Conservation (phyloP, 164 flowering plant species). For the Cinnamomum micranthum region DNA sequence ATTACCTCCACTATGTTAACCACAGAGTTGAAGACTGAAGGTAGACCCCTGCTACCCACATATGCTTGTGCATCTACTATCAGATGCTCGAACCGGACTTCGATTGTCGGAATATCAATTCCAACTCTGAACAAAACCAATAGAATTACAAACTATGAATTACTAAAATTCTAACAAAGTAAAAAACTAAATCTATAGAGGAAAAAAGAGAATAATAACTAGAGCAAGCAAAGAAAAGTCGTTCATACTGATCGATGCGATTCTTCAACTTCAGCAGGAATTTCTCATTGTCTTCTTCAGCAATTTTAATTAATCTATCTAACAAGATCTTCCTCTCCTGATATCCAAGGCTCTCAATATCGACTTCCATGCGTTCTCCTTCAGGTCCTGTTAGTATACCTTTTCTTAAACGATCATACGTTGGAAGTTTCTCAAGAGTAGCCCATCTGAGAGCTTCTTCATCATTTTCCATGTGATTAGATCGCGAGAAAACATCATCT, state of each 20-base stretch:
- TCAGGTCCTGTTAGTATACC: slow-evolving; percentile 7
- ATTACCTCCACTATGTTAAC: slow-evolving; percentile 11
- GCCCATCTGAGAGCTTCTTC: slow-evolving; percentile 28
- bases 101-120: slow-evolving; percentile 69
- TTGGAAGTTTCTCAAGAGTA: slow-evolving; percentile 22
- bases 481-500: slow-evolving; percentile 15
- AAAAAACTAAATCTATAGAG: neutral
- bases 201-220: neutral
- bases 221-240: slow-evolving; percentile 11
- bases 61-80: slow-evolving; percentile 67
- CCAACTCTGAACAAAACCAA: slow-evolving; percentile 54
- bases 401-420: slow-evolving; percentile 16
- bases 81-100: slow-evolving; percentile 75
- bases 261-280: slow-evolving; percentile 64
- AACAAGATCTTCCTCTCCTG: slow-evolving; percentile 61
- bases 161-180: neutral
- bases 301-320: slow-evolving; percentile 62
- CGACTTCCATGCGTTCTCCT: slow-evolving; percentile 52
- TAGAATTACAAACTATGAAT: neutral
- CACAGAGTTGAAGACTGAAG: slow-evolving; percentile 50
- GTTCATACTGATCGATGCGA: slow-evolving; percentile 61
- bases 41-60: slow-evolving; percentile 72
- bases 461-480: slow-evolving; percentile 15
- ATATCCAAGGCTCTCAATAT: slow-evolving; percentile 56
- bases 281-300: slow-evolving; percentile 92